Evolutionary conservation across 202 grass and related monocot genomes (phyloP), one percentile per base, ranked within the genome.

Genomic region (Cymbopogon flexuosus): DNA sequence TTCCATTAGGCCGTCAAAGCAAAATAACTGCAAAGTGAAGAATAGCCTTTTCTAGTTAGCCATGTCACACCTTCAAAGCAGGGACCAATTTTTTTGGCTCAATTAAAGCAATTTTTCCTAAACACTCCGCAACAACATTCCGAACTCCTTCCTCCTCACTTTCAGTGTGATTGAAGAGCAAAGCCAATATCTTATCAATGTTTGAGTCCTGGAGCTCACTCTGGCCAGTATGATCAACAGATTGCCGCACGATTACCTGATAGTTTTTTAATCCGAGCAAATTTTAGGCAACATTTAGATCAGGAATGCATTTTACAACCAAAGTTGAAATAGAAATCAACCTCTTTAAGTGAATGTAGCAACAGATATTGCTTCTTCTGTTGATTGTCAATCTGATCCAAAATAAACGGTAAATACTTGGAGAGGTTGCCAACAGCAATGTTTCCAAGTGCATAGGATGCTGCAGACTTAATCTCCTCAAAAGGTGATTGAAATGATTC

Each of bases 341-440:
- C 96, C 92, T 99, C 96, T 91, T 99, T 99, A 75, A 99, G 87
- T 70, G 96, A 99, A 91, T 99, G 96, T 79, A 99, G 96, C 87
- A 95, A 77, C 22, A 99, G 84, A 75, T 99, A 99, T 71, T 99
- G 96, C 73, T 99, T 91, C 89, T 99, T 99, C 80, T 99, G 96
- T 84, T 99, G 96, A 90, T 99, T 93, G 83, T 99, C 92, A 66
- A 99, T 99, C 88, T 99, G 96, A 82, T 99, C 84, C 79, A 99
- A 86, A 57, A 99, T 99, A 81, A 99, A 99, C 46, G 96, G 96
- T 36, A 99, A 89, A 84, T 99, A 99, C 87, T 93, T 99, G 19
- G 92, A 93, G 23, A 99, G 80, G 86, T 99, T 99, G 72, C 96
- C 96, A 85, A 99, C 96, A 83, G 96, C 96, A 80, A 99, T 99